phyloP scores from a whole-genome alignment of 2,329 filamentous ascomycete species.

The Aaosphaeria pasadenensis region DNA sequence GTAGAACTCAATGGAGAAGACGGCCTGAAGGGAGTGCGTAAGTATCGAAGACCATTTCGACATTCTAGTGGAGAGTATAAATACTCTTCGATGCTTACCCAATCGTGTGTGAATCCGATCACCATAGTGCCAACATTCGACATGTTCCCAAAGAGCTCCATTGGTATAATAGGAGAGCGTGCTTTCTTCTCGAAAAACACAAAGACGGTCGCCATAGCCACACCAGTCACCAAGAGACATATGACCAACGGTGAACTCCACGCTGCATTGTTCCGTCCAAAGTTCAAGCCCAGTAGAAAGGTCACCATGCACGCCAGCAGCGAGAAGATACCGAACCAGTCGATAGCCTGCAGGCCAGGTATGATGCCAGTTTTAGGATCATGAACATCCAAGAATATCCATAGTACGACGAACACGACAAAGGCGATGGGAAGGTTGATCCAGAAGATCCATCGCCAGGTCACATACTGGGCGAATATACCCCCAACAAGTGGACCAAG shows the following conservation, averaged over 20 bases:
- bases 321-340: conserved; percentile 43
- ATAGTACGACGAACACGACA: conserved; percentile 34
- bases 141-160: conserved; percentile 62
- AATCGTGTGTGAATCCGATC: conserved; percentile 31
- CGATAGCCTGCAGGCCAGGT: conserved; percentile 45
- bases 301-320: conserved; percentile 47
- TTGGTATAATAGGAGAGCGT: conserved; percentile 70
- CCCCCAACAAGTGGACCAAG: conserved; percentile 43
- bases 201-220: conserved; percentile 61
- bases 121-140: conserved; percentile 56
- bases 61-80: not conserved
- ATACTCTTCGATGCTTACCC: not conserved
- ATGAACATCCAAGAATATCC: conserved; percentile 43
- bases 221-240: conserved; percentile 70
- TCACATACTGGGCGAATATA: conserved; percentile 35
- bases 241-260: conserved; percentile 71
- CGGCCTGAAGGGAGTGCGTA: conserved; percentile 40
- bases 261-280: conserved; percentile 68
- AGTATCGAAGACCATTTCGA: conserved; percentile 18
- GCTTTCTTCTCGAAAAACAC: conserved; percentile 68
- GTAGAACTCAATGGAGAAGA: conserved; percentile 59
- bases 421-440: conserved; percentile 40
- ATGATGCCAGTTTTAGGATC: conserved; percentile 45
- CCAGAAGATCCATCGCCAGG: conserved; percentile 46
- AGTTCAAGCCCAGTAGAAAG: conserved; percentile 65